Evolutionary conservation across 2,329 filamentous ascomycete species (phyloP).

Genomic region (Colletotrichum agaves): DNA sequence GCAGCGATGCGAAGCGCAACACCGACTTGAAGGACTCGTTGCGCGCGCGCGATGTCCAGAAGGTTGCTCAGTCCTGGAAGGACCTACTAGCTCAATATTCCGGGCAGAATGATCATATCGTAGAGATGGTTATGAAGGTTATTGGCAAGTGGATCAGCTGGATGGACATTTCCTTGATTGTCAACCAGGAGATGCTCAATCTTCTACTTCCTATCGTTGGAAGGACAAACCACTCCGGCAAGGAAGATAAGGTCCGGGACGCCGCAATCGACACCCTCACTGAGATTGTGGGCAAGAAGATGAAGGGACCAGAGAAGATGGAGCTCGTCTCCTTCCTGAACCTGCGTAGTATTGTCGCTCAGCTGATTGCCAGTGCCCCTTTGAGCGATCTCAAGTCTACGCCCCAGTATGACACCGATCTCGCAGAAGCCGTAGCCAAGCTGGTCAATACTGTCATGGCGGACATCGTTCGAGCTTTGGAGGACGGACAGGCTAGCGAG

Average conservation of each 20-base stretch:
- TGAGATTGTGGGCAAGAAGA: slow-evolving; percentile 97
- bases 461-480: slow-evolving; percentile 88
- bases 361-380: slow-evolving; percentile 85
- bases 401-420: slow-evolving; percentile 90
- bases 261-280: slow-evolving; percentile 94
- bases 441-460: slow-evolving; percentile 90
- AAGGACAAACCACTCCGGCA: slow-evolving; percentile 69
- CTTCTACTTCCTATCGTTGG: slow-evolving; percentile 88
- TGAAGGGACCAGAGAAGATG: slow-evolving; percentile 93
- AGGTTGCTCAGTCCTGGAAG: slow-evolving; percentile 90
- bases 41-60: slow-evolving; percentile 85
- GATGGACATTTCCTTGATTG: slow-evolving; percentile 95
- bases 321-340: slow-evolving; percentile 93
- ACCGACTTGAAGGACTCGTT: slow-evolving; percentile 92
- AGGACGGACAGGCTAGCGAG: slow-evolving; percentile 70
- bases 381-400: slow-evolving; percentile 83
- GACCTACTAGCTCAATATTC: slow-evolving; percentile 85
- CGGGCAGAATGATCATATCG: slow-evolving; percentile 74
- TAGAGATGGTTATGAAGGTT: slow-evolving; percentile 91
- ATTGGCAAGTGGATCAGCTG: slow-evolving; percentile 98
- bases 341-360: slow-evolving; percentile 83
- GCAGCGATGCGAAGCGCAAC: slow-evolving; percentile 84
- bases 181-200: slow-evolving; percentile 88
- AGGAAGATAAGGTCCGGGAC: slow-evolving; percentile 84
- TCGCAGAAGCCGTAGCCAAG: slow-evolving; percentile 94